A percentile compares a stretch with the other conserved stretches of the same genome.
These are phyloP conservation scores for Moesziomyces globuligerus DNA, from an alignment of 1,284 basidiomycete genomes.

Conservation along the genomic window DNA sequence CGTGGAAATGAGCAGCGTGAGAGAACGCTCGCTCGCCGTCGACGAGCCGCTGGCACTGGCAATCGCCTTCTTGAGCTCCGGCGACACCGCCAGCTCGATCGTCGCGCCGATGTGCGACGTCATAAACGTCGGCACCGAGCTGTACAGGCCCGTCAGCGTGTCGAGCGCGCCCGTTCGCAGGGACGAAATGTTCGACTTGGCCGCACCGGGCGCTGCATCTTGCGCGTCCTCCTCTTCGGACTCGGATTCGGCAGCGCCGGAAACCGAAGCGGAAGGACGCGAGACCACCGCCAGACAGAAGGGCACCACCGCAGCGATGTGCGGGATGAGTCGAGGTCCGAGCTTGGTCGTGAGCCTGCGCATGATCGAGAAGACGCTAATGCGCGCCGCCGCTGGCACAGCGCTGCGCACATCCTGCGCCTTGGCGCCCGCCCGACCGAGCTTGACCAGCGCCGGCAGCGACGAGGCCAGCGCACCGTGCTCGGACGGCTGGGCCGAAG, in stretches of 20 bases:
- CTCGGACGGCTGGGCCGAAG: slow-evolving; percentile 24
- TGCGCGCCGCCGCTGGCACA: slow-evolving; percentile 25
- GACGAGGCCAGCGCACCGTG: slow-evolving; percentile 39
- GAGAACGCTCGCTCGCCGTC: slow-evolving; percentile 39
- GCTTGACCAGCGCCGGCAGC: slow-evolving; percentile 44
- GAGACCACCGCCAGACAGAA: slow-evolving; percentile 32
- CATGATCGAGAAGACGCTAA: slow-evolving; percentile 50
- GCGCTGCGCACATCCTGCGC: slow-evolving; percentile 13
- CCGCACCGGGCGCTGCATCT: slow-evolving; percentile 4
- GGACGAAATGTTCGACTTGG: slow-evolving; percentile 29
- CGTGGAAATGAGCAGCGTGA: slow-evolving; percentile 36
- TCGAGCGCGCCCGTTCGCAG: slow-evolving; percentile 52
- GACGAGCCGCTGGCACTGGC: slow-evolving; percentile 37
- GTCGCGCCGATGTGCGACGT: slow-evolving; percentile 43
- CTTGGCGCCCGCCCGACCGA: slow-evolving; percentile 36
- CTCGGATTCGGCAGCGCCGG: slow-evolving; percentile 1
- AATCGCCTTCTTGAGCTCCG: slow-evolving; percentile 35
- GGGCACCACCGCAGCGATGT: slow-evolving; percentile 53
- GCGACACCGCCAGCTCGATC: slow-evolving; percentile 41
- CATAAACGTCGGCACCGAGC: slow-evolving; percentile 63
- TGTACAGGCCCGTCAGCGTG: slow-evolving; percentile 54
- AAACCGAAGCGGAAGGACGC: slow-evolving; percentile 2
- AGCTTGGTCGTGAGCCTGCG: slow-evolving; percentile 49
- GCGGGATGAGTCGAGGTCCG: slow-evolving; percentile 63
- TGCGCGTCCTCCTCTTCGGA: slow-evolving; percentile 13